phyloP scores from a whole-genome alignment of 2,329 filamentous ascomycete genomes.

The Epichloe sp. region DNA sequence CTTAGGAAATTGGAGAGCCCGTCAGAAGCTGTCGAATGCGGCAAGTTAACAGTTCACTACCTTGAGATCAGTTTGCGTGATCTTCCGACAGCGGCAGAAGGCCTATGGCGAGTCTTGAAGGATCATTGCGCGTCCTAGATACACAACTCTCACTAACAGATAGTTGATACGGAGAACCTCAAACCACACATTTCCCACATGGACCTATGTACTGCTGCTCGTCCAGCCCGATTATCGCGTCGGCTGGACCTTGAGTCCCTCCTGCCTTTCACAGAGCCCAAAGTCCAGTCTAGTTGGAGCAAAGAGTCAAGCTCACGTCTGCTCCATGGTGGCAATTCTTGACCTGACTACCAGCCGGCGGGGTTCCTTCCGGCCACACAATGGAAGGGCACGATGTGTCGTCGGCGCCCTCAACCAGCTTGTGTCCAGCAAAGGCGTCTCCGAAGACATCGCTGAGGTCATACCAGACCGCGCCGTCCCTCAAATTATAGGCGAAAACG shows the following conservation, averaged over 20 bases:
- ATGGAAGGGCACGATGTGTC: slow-evolving; percentile 21
- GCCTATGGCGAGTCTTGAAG: too few species aligned
- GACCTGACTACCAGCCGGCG: slow-evolving; percentile 24
- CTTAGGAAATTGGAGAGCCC: too few species aligned
- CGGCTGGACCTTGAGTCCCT: too few species aligned
- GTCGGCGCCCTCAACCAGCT: slow-evolving; percentile 18
- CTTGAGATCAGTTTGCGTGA: too few species aligned
- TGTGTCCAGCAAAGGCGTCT: slow-evolving; percentile 22
- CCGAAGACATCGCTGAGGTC: slow-evolving; percentile 28
- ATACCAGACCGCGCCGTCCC: slow-evolving; percentile 22
- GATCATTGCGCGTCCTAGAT: too few species aligned
- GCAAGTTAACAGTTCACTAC: too few species aligned
- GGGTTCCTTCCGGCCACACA: slow-evolving; percentile 21
- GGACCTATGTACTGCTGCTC: too few species aligned
- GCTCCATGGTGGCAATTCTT: slow-evolving; percentile 20
- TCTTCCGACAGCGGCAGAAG: fast-evolving
- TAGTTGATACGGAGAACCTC: too few species aligned
- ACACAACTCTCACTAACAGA: too few species aligned
- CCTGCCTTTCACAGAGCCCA: neutral
- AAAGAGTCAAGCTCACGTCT: slow-evolving; percentile 24
- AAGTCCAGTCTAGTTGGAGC: slow-evolving; percentile 6
- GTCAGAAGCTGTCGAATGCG: too few species aligned
- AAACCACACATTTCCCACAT: too few species aligned
- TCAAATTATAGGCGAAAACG: slow-evolving; percentile 26
- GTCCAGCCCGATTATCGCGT: too few species aligned